Evolutionary conservation across 139 green algal species (phyloP).

Genomic region (Tetraselmis chui): DNA sequence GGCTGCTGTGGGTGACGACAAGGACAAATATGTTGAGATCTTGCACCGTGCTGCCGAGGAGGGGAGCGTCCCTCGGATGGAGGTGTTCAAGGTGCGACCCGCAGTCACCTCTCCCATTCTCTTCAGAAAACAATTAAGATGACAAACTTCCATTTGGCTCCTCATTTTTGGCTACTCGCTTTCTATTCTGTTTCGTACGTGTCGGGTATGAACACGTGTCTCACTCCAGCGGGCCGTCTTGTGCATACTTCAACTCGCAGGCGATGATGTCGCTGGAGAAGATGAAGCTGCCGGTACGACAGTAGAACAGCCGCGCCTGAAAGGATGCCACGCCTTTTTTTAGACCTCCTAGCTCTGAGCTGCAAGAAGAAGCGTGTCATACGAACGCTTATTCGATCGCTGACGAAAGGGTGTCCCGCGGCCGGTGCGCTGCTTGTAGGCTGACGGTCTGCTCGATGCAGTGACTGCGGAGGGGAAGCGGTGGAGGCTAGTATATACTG

Average conservation of each 20-base stretch:
- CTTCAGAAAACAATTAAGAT: too few relatives aligned
- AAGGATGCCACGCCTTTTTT: background rate
- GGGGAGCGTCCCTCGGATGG: conserved; percentile 6
- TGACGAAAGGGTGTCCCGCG: background rate
- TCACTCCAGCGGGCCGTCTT: background rate
- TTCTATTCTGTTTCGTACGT: background rate
- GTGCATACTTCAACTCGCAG: background rate
- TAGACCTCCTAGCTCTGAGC: background rate
- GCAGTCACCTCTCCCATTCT: background rate
- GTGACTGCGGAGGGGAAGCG: conserved; percentile 19
- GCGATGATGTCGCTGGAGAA: conserved; percentile 23
- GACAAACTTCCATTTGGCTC: background rate
- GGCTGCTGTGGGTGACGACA: too few relatives aligned
- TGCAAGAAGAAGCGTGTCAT: too few relatives aligned
- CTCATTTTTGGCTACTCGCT: background rate
- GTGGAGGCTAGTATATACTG: conserved; percentile 41
- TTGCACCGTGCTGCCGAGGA: conserved; percentile 3
- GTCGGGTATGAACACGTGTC: background rate
- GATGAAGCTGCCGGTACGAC: conserved; percentile 22
- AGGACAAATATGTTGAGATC: too few relatives aligned
- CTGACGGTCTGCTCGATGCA: conserved; percentile 12
- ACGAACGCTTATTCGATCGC: too few relatives aligned
- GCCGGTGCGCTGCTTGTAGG: background rate
- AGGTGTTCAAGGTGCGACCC: conserved; percentile 12
- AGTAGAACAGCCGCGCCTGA: conserved; percentile 12